Percentiles rank a stretch among this genome's conserved stretches.
Evolutionary conservation across 441 rosid genomes (phyloP).

Genomic region (Isatis lusitanica): DNA sequence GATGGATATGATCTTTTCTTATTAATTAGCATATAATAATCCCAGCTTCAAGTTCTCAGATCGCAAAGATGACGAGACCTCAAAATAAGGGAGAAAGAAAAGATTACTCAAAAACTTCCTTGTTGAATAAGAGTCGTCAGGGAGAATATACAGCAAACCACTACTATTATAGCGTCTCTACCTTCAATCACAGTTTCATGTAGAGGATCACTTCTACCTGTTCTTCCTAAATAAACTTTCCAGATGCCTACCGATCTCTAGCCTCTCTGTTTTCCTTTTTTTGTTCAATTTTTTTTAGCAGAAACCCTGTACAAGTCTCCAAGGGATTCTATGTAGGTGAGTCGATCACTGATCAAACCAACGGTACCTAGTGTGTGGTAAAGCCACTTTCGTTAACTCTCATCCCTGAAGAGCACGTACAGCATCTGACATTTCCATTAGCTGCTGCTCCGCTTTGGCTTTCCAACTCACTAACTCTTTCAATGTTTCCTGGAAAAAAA

Average conservation of each 20-base stretch:
- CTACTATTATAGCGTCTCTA: conserved; percentile 11
- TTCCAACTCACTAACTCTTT: conserved; percentile 77
- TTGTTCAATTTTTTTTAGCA: not conserved
- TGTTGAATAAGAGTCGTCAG: conserved; percentile 8
- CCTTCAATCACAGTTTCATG: not conserved
- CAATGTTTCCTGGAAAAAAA: conserved; percentile 51
- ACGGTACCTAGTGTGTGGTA: not conserved
- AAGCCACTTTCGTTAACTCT: conserved; percentile 33
- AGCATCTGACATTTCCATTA: conserved; percentile 54
- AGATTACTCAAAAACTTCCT: conserved; percentile 9
- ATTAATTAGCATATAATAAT: not conserved
- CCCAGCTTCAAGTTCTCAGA: not conserved
- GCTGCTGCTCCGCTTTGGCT: conserved; percentile 72
- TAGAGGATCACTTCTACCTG: conserved; percentile 15
- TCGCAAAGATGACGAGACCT: not conserved
- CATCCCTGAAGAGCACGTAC: conserved; percentile 49
- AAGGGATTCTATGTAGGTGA: conserved; percentile 35
- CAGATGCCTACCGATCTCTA: conserved; percentile 18
- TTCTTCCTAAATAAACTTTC: conserved; percentile 30
- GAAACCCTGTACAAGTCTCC: conserved; percentile 53
- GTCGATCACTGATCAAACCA: conserved; percentile 13
- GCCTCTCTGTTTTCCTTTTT: not conserved
- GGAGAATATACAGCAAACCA: conserved; percentile 21
- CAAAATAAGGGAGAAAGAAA: not conserved
- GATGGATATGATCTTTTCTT: not conserved